These are phyloP conservation scores for Candida arabinofermentans DNA, from an alignment of 805 yeast genomes.

Conservation along the genomic window DNA sequence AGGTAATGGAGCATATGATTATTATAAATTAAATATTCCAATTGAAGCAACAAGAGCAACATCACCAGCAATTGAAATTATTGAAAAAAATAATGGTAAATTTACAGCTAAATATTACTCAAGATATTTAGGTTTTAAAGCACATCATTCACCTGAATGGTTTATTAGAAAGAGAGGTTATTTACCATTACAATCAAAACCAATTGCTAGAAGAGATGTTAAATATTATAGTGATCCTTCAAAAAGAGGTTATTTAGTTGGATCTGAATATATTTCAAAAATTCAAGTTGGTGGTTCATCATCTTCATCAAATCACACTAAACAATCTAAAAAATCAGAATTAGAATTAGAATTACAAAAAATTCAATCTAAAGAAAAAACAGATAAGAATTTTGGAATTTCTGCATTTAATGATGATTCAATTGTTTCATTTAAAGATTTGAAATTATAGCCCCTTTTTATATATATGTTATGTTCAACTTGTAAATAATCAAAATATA, in stretches of 20 bases:
- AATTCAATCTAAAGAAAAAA: conserved; percentile 14
- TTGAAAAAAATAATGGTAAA: conserved; percentile 70
- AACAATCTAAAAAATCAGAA: conserved; percentile 16
- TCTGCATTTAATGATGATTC: conserved; percentile 21
- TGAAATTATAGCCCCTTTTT: conserved; percentile 11
- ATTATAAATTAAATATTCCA: conserved; percentile 55
- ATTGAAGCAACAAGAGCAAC: conserved; percentile 86
- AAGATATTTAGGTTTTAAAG: conserved; percentile 58
- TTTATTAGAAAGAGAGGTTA: conserved; percentile 69
- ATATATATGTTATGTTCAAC: background rate
- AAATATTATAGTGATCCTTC: conserved; percentile 68
- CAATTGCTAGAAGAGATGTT: conserved; percentile 76
- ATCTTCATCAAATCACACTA: background rate
- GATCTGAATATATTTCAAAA: conserved; percentile 34
- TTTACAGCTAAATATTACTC: conserved; percentile 71
- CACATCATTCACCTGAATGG: conserved; percentile 72
- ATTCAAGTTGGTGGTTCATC: conserved; percentile 17
- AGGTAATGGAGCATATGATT: conserved; percentile 53
- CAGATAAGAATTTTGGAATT: conserved; percentile 12
- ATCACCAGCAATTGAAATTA: conserved; percentile 61
- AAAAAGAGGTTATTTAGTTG: conserved; percentile 68
- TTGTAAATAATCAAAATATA: background rate
- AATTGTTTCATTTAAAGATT: conserved; percentile 22
- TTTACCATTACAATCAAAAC: conserved; percentile 81
- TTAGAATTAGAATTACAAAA: conserved; percentile 13